Evolutionary conservation across 768 basidiomycete genomes (phyloP), one percentile per base, ranked within the genome.

Genomic region (Multifurca ochricompacta): DNA sequence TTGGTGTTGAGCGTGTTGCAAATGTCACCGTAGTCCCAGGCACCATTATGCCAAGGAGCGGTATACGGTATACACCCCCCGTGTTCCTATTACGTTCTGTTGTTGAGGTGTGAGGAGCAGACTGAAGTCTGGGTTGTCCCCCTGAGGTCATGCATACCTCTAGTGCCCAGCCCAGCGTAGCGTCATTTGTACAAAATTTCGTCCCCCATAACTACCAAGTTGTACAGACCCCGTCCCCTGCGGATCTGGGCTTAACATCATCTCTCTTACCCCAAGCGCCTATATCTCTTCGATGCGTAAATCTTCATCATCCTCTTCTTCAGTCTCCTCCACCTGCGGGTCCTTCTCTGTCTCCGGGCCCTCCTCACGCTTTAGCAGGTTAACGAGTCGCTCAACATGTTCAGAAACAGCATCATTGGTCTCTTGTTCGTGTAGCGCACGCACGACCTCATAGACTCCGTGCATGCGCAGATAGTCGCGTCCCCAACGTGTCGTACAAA

Each of bases 401-500:
- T 91, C 91, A 2, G 83, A 80, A 43, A 95, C 92, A 70, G 83
- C 82, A 39, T 91, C 90, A 18, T 85, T 85, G 6, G 70, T 76
- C 69, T 98, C 96, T 21, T 75, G 76, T 59, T 83, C 76, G 67
- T 99, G 95, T 7, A 84, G 71, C 5, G 76, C 80, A 27, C 90
- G 75, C 23, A 98, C 71, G 43, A 98, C 83, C 66, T 86, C 83
- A 67, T 98, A 98, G 6, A 87, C 87, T 0, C 94, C 95, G 56
- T 87, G 76, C 21, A 74, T 70, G 27, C 96, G 77, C 54, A 91
- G 74, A 51, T 82, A 80, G 51, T 94, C 86, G 13, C 96, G 79
- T 1, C 91, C 94, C 80, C 86, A 89, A 21, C 83, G 82, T 0
- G 90, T 93, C 9, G 92, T 91, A 60, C 90, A 93, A 0, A 98